Percentiles rank a stretch among this genome's conserved stretches.
These are phyloP conservation scores for Candida krabiensis DNA, from an alignment of 805 yeast genomes.

Conservation along the genomic window DNA sequence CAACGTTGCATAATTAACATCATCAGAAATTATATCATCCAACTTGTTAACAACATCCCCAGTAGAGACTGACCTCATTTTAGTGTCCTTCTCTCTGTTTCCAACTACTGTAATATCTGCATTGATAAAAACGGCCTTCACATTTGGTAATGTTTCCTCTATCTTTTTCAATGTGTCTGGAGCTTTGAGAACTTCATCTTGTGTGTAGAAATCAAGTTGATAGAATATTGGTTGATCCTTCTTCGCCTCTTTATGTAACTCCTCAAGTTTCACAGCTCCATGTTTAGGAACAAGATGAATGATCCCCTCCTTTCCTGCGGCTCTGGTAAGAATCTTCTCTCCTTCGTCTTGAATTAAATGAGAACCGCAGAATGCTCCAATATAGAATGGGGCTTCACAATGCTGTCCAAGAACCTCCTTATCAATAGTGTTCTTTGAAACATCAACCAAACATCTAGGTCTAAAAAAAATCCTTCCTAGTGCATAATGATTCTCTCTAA, in stretches of 20 bases:
- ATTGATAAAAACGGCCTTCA: conserved; percentile 78
- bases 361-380: conserved; percentile 89
- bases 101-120: conserved; percentile 87
- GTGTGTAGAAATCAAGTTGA: conserved; percentile 68
- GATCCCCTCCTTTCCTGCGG: conserved; percentile 61
- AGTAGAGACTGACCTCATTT: conserved; percentile 57
- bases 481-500: conserved; percentile 83
- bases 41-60: conserved; percentile 24
- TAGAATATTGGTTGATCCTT: conserved; percentile 73
- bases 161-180: conserved; percentile 18
- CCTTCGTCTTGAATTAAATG: conserved; percentile 86
- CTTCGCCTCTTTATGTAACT: conserved; percentile 60
- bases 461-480: conserved; percentile 82
- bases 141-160: conserved; percentile 47
- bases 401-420: conserved; percentile 68
- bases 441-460: conserved; percentile 79
- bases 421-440: conserved; percentile 54
- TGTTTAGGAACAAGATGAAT: conserved; percentile 87
- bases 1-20: conserved; percentile 35
- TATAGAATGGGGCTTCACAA: conserved; percentile 74
- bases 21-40: conserved; percentile 12
- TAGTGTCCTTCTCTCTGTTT: conserved; percentile 81
- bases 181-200: conserved; percentile 61
- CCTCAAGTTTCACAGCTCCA: conserved; percentile 79
- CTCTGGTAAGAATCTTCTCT: conserved; percentile 73